Percentiles rank a stretch among this genome's conserved stretches.
Conservation (phyloP, 345 rosid genomes). For the Populus alba region DNA sequence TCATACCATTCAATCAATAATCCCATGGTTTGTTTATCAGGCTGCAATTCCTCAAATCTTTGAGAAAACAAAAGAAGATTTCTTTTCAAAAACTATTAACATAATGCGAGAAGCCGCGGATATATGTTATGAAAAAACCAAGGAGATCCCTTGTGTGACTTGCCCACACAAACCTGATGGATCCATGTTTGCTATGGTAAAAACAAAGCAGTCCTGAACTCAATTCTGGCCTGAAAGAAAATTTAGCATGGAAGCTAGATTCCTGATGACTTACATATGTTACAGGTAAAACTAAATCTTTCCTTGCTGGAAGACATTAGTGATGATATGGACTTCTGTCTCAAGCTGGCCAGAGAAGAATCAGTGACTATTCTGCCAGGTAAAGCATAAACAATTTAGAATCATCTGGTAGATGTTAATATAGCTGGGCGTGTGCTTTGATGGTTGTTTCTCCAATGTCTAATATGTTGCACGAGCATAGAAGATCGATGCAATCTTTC, state of each 20-base stretch:
- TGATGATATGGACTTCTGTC: background rate
- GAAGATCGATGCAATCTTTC: background rate
- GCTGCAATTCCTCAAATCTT: slow-evolving; percentile 23
- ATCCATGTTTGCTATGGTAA: too few species aligned
- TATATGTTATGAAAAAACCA: too few species aligned
- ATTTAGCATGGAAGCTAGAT: background rate
- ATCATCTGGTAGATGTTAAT: background rate
- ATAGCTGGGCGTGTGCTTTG: background rate
- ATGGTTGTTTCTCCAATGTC: background rate
- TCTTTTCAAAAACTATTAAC: too few species aligned
- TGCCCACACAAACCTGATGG: too few species aligned
- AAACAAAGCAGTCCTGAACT: too few species aligned
- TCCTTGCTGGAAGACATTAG: background rate
- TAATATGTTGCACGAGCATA: background rate
- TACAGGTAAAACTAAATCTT: background rate
- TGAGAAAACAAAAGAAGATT: too few species aligned
- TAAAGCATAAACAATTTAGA: background rate
- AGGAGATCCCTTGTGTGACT: too few species aligned
- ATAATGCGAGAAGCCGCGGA: too few species aligned
- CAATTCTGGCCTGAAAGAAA: background rate
- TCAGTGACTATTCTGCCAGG: background rate
- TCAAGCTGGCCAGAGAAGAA: background rate
- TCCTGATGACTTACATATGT: background rate
- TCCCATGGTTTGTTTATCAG: slow-evolving; percentile 3
- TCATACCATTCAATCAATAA: too few species aligned